A percentile compares a stretch with the other conserved stretches of the same genome.
Evolutionary conservation across 192 early-diverging fungal species (phyloP).

Genomic region (Umbelopsis vinacea): DNA sequence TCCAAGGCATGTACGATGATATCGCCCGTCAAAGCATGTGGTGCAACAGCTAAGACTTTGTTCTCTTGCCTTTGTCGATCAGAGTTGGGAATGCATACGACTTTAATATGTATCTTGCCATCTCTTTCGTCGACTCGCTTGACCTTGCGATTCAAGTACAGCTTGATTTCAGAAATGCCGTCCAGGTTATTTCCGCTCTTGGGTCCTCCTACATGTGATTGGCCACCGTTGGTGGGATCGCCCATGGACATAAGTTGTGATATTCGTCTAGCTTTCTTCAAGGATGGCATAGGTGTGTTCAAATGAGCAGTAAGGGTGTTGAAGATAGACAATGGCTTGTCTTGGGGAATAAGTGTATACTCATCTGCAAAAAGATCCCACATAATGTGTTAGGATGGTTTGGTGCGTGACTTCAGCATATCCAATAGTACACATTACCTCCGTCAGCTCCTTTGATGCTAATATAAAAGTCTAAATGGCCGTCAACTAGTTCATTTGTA

Average conservation of each 20-base stretch:
- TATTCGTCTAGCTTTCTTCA: constrained; percentile 47
- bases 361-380: constrained; percentile 36
- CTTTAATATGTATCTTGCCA: constrained; percentile 36
- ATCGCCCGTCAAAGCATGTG: constrained; percentile 42
- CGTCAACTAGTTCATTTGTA: constrained; percentile 30
- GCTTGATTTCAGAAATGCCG: constrained; percentile 10
- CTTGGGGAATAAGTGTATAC: constrained; percentile 50
- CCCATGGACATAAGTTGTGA: constrained; percentile 42
- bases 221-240: constrained; percentile 1
- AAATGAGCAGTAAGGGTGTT: constrained; percentile 51
- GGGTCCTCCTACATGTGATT: constrained; percentile 32
- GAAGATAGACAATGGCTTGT: constrained; percentile 58
- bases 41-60: constrained; percentile 29
- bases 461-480: constrained; percentile 45
- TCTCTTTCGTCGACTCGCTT: constrained; percentile 24
- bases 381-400: neutral
- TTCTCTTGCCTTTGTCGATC: constrained; percentile 8
- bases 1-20: constrained; percentile 49
- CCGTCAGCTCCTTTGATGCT: constrained; percentile 54
- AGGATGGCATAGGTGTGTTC: constrained; percentile 54
- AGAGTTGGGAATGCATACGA: neutral
- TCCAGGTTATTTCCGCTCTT: neutral
- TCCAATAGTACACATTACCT: constrained; percentile 32
- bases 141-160: constrained; percentile 32
- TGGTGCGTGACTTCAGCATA: neutral